Base-by-base conservation (phyloP, 2,329 filamentous ascomycete species). In the Beauveria brongniartii region DNA sequence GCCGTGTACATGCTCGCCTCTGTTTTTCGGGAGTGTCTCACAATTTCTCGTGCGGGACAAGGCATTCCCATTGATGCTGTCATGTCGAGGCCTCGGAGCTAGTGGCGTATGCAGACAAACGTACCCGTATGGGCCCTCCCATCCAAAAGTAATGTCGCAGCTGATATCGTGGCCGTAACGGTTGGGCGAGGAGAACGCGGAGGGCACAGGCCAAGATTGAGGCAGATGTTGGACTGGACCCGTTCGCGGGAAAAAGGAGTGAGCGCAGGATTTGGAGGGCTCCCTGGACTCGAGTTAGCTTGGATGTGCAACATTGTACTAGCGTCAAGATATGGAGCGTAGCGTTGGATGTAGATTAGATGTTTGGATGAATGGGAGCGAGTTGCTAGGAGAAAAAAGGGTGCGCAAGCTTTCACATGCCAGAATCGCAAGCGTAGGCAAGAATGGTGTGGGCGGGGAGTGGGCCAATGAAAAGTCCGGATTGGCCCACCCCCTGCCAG, bases 81-180 rank as follows among this genome's bases (percentile, higher is more conserved):
- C 44, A 41, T 16, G 18, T 16, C 55, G 48, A 5, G 37, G 44
- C 24, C 16, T 43, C 47, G 37, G 20, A 18, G 5, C 16, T 4
- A 16, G 55, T 51, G 55, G 55, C 56, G 24, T 59, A 52, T 59
- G 56, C 47, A 26, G 47, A 52, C 56, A 51, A 59, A 59, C 47
- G 56, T 43, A 37, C 47, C 56, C 30, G 26, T 26, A 44, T 58
- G 56, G 37, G 14, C 40, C 56, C 56, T 53, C 48, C n/a, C 37
- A 41, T 50, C 28, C 54, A 47, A 40, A 43, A 56, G 30, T 22
- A 43, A 5, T 22, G 26, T 44, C 7, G 56, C 24, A 53, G 56
- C 12, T 37, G 22, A 26, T n/a, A 52, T 59, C 56, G 56, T 59
- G 56, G 56, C 44, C 26, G 14, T 8, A 53, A 40, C 26, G 56